A percentile compares a stretch with the other conserved stretches of the same genome.
Conservation (phyloP, 2,329 filamentous ascomycete species). For the Cladosporium sp. region DNA sequence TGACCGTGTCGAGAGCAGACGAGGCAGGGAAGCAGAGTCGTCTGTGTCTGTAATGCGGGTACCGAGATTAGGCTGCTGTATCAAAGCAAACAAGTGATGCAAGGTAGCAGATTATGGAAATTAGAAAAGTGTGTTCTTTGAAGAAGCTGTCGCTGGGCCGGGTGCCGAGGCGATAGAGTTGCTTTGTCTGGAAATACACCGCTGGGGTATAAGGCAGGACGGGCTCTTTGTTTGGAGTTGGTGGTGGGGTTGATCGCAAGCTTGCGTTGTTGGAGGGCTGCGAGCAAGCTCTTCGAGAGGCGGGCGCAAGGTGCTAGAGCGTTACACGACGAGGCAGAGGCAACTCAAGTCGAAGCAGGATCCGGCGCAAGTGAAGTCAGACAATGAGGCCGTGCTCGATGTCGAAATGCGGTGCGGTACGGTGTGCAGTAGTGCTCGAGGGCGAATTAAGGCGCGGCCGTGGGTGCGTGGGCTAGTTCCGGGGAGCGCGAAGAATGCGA, state of each 20-base stretch:
- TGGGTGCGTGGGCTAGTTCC: conserved; percentile 4
- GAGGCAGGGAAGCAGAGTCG: conserved; percentile 23
- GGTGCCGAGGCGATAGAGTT: neutral
- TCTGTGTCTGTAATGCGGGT: conserved; percentile 20
- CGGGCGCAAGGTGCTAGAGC: conserved; percentile 7
- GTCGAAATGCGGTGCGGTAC: neutral
- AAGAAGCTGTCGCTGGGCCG: conserved; percentile 17
- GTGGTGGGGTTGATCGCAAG: conserved; percentile 4
- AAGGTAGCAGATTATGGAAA: conserved; percentile 20
- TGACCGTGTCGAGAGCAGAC: conserved; percentile 16
- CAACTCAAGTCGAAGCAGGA: neutral
- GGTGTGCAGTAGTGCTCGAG: conserved; percentile 2
- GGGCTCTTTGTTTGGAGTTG: conserved; percentile 14
- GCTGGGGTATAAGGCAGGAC: conserved; percentile 13
- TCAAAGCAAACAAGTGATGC: conserved; percentile 31
- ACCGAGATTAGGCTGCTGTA: conserved; percentile 34
- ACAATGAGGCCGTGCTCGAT: conserved; percentile 17
- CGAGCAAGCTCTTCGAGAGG: conserved; percentile 16
- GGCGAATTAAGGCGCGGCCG: conserved; percentile 14
- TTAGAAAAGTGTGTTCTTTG: conserved; percentile 18
- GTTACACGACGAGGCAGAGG: neutral
- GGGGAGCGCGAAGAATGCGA: conserved; percentile 4
- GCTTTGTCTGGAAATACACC: conserved; percentile 17
- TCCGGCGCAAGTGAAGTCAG: neutral
- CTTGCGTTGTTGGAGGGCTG: conserved; percentile 6